Evolutionary conservation across 1,284 basidiomycete genomes (phyloP), one percentile per base, ranked within the genome.

Genomic region (Puccinia triticina): DNA sequence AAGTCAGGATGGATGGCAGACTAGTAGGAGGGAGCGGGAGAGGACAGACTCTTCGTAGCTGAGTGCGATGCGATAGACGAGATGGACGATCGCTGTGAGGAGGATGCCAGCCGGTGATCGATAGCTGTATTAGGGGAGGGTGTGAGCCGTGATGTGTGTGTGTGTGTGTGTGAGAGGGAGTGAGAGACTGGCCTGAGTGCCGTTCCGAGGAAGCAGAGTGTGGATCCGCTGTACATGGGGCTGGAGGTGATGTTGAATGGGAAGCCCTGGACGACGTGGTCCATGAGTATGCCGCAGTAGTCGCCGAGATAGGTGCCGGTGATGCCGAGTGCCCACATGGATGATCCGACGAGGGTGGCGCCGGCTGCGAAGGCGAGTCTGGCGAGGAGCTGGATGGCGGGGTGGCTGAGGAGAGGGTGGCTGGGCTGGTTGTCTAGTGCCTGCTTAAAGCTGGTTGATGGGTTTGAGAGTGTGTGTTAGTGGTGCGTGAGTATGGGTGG

Each of bases 211-310:
- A 82, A 82, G 34, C 71, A 74, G 23, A 82, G 61, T 12, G 80
- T 82, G 84, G 85, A 86, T n/a, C 87, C 87, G 83, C 83, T 84
- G 84, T 87, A 87, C 87, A 87, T 87, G 18, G 87, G 87, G 82
- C 87, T 85, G 48, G 81, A 82, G 80, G 85, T 84, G 37, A 87
- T 83, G 67, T 86, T 87, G 83, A 87, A 87, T 0, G 87, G 87
- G 75, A 87, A 87, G 46, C 86, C 85, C 2, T 86, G 85, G 59
- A 87, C 87, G 57, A 87, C 87, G 81, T 85, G 79, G 74, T 85
- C 84, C 87, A 87, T 87, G 8, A 87, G 83, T 82, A 87, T 87
- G 55, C 86, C 86, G 85, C 87, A 87, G 84, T 87, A 87, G 84
- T 87, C 87, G 29, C 87, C 87, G 5, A 87, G 83, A 83, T 87